Evolutionary conservation across 2,329 filamentous ascomycete genomes (phyloP), one percentile per base, ranked within the genome.

Genomic region (Cadophora malorum): DNA sequence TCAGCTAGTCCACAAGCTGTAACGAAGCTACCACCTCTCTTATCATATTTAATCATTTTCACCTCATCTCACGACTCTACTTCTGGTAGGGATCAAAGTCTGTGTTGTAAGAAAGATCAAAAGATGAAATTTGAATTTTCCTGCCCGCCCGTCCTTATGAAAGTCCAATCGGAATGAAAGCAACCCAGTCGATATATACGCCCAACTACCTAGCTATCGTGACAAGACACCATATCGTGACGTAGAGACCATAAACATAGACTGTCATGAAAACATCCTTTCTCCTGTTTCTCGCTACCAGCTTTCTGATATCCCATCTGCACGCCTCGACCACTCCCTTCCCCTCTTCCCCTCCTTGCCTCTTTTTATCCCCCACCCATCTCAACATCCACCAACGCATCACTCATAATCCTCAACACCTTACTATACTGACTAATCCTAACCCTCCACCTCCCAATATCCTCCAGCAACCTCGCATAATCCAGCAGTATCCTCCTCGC

Each of bases 341-440:
- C n/a, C n/a, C n/a, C n/a, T n/a, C n/a, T n/a, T n/a, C n/a, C n/a
- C n/a, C n/a, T n/a, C n/a, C n/a, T n/a, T n/a, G n/a, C n/a, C n/a
- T n/a, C n/a, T n/a, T n/a, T n/a, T n/a, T 58, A 72, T 38, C 68
- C 64, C 9, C 69, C 69, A 53, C 61, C 38, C 64, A 66, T 60
- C 63, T 73, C 73, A 19, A 74, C 69, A 69, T 82, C 80, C 28
- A 80, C 79, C 52, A 82, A 70, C 67, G 81, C 79, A 76, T 86
- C 84, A 72, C 83, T 85, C 84, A 86, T 85, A 33, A 85, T 85
- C 70, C 84, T 82, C 60, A 86, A 73, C 62, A 86, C 83, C 70
- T 84, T 81, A 3, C 80, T 82, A 70, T 84, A 83, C 2, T 83
- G 83, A 65, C 81, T 78, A 53, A 82, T 80, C 70, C 71, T 66